phyloP scores from a whole-genome alignment of 2,329 filamentous ascomycete species.

The Ophiostoma sp. region DNA sequence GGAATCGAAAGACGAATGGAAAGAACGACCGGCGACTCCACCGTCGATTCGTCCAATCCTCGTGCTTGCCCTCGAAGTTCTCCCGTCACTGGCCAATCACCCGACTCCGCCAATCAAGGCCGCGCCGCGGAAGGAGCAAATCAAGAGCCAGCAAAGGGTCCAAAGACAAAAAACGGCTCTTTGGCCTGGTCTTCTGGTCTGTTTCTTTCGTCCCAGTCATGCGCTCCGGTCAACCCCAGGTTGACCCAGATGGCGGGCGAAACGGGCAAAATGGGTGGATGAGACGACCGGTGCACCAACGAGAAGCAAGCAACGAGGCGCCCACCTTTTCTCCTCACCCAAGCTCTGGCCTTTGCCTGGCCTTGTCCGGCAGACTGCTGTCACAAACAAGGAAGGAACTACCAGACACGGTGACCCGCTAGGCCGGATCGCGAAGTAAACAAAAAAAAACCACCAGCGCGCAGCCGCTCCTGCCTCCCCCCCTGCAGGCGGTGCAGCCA shows the following conservation, averaged over 20 bases:
- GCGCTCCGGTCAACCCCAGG: neutral
- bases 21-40: constrained; percentile 33
- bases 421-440: constrained; percentile 30
- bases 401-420: constrained; percentile 20
- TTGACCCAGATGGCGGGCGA: constrained; percentile 13
- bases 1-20: constrained; percentile 11
- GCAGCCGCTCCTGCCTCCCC: constrained; percentile 5
- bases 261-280: constrained; percentile 12
- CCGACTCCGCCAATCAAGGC: constrained; percentile 36
- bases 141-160: constrained; percentile 24
- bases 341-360: neutral
- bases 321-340: constrained; percentile 6
- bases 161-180: neutral
- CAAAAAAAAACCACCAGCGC: constrained; percentile 20
- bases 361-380: neutral
- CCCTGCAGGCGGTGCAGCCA: neutral
- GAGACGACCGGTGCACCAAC: constrained; percentile 17
- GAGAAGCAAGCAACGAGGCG: neutral
- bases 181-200: neutral
- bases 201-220: neutral
- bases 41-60: constrained; percentile 35
- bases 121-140: constrained; percentile 23
- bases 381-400: neutral
- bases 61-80: constrained; percentile 23
- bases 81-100: constrained; percentile 35